phyloP scores from a whole-genome alignment of 2,329 filamentous ascomycete genomes.

The Neoarthrinium moseri region DNA sequence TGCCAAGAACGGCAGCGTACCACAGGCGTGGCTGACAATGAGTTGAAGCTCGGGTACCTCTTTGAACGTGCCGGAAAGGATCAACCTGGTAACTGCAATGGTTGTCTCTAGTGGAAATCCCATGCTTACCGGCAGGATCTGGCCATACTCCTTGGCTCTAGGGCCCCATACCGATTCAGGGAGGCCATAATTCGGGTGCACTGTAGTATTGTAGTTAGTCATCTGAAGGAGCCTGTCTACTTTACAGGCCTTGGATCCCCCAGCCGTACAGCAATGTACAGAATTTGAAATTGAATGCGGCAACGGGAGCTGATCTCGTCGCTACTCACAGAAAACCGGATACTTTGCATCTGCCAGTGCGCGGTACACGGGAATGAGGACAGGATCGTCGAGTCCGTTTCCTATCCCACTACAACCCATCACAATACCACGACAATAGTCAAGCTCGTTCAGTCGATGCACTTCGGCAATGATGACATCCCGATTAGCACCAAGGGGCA shows the following conservation, averaged over 20 bases:
- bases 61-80: constrained; percentile 83
- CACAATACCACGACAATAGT: constrained; percentile 76
- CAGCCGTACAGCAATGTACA: too few species aligned
- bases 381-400: constrained; percentile 73
- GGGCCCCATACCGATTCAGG: constrained; percentile 78
- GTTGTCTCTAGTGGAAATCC: constrained; percentile 93
- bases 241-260: too few species aligned
- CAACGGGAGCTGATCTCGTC: too few species aligned
- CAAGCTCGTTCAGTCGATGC: constrained; percentile 56
- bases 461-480: constrained; percentile 66
- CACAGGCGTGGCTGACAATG: constrained; percentile 83
- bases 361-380: constrained; percentile 68
- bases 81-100: constrained; percentile 84
- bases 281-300: too few species aligned
- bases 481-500: constrained; percentile 70
- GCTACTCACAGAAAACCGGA: constrained; percentile 81
- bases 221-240: too few species aligned
- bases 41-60: constrained; percentile 67
- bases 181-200: constrained; percentile 67
- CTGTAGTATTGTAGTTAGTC: too few species aligned
- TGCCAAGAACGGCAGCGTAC: constrained; percentile 82
- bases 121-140: constrained; percentile 80
- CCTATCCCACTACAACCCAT: constrained; percentile 83
- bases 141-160: constrained; percentile 71
- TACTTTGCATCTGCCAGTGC: constrained; percentile 64